phyloP scores from a whole-genome alignment of 139 green algal genomes.

The Pseudopediastrum boryanum region DNA sequence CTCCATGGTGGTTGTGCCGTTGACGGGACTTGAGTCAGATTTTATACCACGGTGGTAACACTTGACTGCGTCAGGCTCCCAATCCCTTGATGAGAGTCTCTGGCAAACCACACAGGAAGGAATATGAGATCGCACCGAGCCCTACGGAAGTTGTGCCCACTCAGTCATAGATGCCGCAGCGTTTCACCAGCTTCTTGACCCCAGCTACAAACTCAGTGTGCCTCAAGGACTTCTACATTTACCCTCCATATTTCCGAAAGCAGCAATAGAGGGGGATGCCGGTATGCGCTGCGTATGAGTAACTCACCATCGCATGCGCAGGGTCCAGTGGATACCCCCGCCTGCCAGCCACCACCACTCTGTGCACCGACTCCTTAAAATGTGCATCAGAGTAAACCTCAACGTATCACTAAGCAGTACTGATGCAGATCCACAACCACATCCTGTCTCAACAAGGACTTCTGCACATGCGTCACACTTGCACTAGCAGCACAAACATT shows the following conservation, averaged over 20 bases:
- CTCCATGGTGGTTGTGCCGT: too few species aligned
- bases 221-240: background rate
- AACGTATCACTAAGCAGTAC: background rate
- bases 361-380: too few species aligned
- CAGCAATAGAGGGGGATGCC: background rate
- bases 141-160: background rate
- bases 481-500: background rate
- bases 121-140: background rate
- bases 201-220: background rate
- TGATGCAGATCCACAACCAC: background rate
- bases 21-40: too few species aligned
- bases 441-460: background rate
- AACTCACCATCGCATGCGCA: background rate
- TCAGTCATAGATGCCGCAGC: background rate
- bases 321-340: background rate
- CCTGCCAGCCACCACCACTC: background rate
- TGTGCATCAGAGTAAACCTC: background rate
- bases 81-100: background rate
- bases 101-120: background rate
- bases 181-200: background rate
- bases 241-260: background rate
- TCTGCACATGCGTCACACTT: constrained; percentile 2
- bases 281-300: background rate
- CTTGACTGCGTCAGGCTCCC: constrained; percentile 3
- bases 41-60: background rate